Evolutionary conservation across 2,329 filamentous ascomycete species (phyloP), one percentile per base, ranked within the genome.

Genomic region (Pseudodiploospora longispora): DNA sequence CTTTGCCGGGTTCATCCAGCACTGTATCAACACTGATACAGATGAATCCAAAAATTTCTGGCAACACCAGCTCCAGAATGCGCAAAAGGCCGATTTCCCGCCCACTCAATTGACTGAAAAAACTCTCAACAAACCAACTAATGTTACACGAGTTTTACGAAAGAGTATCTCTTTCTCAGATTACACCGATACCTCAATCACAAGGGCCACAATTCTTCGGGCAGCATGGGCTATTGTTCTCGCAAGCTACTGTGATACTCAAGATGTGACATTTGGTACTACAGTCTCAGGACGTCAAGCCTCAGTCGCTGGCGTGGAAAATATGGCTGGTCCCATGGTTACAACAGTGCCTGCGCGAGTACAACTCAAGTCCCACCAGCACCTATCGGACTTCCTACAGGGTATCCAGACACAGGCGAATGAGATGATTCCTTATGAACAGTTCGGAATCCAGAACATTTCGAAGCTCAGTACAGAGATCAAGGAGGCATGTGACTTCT

Each of bases 241-340:
- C 9, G 8, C 32, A 9, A 34, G 32, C 32, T 34, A 34, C 32
- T 9, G 9, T 9, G 12, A 34, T 12, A 9, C 9, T 12, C 9
- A 34, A 2, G 32, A 34, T 12, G 32, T 34, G 9, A 34, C 12
- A 9, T 34, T 34, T 12, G 32, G 32, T 34, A 12, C 8, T 34
- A 34, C 32, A 9, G 32, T 34, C 32, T 9, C 8, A 9, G 32
- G 32, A 9, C 32, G 32, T 9, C 9, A 34, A 9, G 8, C 12
- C 32, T 34, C 32, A 34, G 32, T 59, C 4, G 19, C 39, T 1
- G 52, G 50, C 4, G 50, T 59, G 5, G 46, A 53, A 19, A 39
- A 44, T 12, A 48, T 57, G 3, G 46, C 50, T 6, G 57, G 50
- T 1, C 56, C 32, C 12, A 34, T 12, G 32, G 8, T 34, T 34